Conservation (phyloP, 495 filamentous ascomycete species). For the Tuber magnatum region DNA sequence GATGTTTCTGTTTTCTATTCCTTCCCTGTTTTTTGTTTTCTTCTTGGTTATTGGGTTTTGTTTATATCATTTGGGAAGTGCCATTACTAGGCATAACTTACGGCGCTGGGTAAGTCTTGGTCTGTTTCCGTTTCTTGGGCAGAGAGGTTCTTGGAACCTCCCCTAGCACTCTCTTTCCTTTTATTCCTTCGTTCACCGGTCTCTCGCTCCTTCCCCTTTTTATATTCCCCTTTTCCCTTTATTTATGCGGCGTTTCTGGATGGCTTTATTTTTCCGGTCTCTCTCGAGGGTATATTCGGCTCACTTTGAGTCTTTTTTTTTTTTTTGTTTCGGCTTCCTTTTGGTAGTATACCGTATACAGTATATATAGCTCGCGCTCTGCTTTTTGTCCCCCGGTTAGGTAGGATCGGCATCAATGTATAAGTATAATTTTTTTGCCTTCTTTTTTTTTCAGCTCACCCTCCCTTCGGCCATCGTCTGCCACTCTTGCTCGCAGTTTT, state of each 20-base stretch:
- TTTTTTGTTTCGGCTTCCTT: not conserved
- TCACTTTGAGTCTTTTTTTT: no score
- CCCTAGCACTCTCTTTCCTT: not conserved
- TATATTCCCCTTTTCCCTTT: not conserved
- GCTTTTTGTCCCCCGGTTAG: not conserved
- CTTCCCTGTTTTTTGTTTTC: not conserved
- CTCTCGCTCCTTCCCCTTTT: not conserved
- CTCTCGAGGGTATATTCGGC: not conserved
- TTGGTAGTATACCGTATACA: not conserved
- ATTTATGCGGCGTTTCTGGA: not conserved
- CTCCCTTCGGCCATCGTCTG: not conserved
- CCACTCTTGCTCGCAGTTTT: not conserved
- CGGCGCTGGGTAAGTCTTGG: not conserved
- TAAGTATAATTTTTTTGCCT: not conserved
- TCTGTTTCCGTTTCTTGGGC: not conserved
- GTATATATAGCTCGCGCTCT: slow-evolving; percentile 1
- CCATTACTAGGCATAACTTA: not conserved
- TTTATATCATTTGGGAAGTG: not conserved
- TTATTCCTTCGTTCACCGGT: not conserved
- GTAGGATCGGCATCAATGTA: not conserved
- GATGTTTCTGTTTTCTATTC: not conserved
- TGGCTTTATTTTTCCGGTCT: not conserved
- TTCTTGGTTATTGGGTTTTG: not conserved
- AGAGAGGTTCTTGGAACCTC: not conserved
- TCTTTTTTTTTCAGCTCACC: not conserved